Evolutionary conservation across 2,329 filamentous ascomycete genomes (phyloP).

Genomic region (Diaporthe capsici): DNA sequence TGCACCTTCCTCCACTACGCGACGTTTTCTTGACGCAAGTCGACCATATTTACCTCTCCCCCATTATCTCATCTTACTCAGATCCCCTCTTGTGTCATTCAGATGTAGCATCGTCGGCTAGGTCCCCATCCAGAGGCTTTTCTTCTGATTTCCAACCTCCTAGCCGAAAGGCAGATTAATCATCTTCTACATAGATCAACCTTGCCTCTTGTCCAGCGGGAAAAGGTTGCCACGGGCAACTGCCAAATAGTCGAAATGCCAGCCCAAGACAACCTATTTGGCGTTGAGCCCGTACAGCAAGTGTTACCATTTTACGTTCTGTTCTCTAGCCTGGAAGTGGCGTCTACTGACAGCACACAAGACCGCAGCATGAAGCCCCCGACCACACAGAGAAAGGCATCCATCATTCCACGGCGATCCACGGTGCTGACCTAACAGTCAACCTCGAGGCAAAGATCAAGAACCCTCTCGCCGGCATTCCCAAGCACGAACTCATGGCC

Average conservation of each 20-base stretch:
- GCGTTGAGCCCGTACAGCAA: slow-evolving; percentile 27
- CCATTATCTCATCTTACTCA: not conserved
- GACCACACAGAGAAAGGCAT: slow-evolving; percentile 42
- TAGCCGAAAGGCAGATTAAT: not conserved
- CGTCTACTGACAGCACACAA: not conserved
- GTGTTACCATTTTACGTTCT: too few relatives aligned
- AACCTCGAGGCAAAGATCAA: slow-evolving; percentile 49
- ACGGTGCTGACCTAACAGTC: slow-evolving; percentile 59
- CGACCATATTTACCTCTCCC: not conserved
- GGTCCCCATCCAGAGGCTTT: not conserved
- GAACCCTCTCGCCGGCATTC: too few relatives aligned
- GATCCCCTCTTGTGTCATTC: not conserved
- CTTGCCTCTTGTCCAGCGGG: too few relatives aligned
- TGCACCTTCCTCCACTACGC: not conserved
- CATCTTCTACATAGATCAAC: not conserved
- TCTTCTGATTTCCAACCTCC: not conserved
- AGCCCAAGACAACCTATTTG: not conserved
- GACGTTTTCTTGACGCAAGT: not conserved
- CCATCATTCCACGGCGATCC: slow-evolving; percentile 16
- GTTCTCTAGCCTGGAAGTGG: not conserved
- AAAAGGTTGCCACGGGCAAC: not conserved
- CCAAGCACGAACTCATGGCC: too few relatives aligned
- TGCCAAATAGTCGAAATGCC: slow-evolving; percentile 6
- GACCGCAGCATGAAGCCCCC: slow-evolving; percentile 26
- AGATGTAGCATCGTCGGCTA: not conserved